Base-by-base conservation (phyloP, 257 asterid genomes). In the Asclepias syriaca region DNA sequence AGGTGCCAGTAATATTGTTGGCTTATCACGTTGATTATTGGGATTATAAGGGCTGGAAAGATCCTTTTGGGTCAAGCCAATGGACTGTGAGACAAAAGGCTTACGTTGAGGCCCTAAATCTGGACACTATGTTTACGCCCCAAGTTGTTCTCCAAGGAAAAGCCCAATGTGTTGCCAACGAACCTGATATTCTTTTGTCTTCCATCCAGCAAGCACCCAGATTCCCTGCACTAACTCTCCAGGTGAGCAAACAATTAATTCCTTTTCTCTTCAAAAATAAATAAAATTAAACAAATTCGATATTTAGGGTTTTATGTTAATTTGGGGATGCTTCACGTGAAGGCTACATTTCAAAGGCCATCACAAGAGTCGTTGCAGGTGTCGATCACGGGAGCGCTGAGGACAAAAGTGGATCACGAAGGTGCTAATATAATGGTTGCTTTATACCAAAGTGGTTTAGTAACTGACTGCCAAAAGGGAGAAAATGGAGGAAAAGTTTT, bases 11-110 rank as follows among this genome's bases (percentile, higher is more conserved):
- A 81, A 54, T 89, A 1, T 43, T 91, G 85, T 45, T 93, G 84
- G 87, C 92, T 0, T 93, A 84, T 75, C 97, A 93, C 72, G 97
- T 93, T 18, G 97, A 93, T 73, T 84, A 83, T 61, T 93, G 98
- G 97, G 97, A 93, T 72, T 91, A 93, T 46, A 87, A 75, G 80
- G 98, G 97, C 29, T 93, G 98, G 98, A 93, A 88, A 72, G 98
- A 93, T 24, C 94, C 96, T 0, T 93, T 82, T 43, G 96, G 87
- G n/a, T 93, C 97, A 0, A 83, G 84, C 77, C 84, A 80, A 49
- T 93, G 98, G 98, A 93, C 98, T 37, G 97, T 91, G 0, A 77
- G 97, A 24, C 96, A 93, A 24, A 93, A 93, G 87, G 91, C 88
- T 37, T 93, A 93, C 50, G 90, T 93, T 2, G 98, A 90, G 74